Percentiles rank a stretch among this genome's conserved stretches.
phyloP scores from a whole-genome alignment of 345 rosid species.

The Populus ilicifolia region DNA sequence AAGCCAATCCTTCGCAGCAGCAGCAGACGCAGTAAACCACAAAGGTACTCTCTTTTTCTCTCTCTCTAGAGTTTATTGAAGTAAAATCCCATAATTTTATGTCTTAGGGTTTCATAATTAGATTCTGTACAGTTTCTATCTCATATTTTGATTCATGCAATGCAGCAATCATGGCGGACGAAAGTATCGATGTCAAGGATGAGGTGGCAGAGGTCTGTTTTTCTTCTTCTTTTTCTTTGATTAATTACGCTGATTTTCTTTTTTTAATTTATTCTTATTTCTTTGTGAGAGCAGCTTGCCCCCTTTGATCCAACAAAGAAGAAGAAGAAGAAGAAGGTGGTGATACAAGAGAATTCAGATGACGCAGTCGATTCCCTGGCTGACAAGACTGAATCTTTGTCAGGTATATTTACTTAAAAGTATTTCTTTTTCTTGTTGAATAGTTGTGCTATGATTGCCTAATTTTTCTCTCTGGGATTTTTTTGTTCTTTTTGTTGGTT shows the following conservation, averaged over 20 bases:
- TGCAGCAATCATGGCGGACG: conserved; percentile 47
- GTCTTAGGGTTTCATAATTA: not conserved
- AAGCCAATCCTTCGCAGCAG: not conserved
- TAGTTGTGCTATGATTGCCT: not conserved
- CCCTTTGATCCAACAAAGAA: conserved; percentile 92
- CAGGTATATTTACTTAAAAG: conserved; percentile 37
- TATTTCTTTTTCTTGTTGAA: not conserved
- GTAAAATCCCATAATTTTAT: not conserved
- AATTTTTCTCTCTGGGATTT: not conserved
- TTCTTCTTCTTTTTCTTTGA: not conserved
- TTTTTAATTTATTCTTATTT: too few species aligned
- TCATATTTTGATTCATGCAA: not conserved
- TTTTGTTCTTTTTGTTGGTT: not conserved
- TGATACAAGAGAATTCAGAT: conserved; percentile 54
- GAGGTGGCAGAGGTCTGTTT: conserved; percentile 50
- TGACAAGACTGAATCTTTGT: conserved; percentile 64
- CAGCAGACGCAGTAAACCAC: not conserved
- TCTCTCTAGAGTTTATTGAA: not conserved
- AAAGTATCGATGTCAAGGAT: conserved; percentile 43
- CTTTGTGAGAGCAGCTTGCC: conserved; percentile 41
- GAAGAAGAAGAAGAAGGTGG: conserved; percentile 92
- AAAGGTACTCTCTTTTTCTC: not conserved
- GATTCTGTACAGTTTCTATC: not conserved
- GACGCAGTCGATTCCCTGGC: conserved; percentile 59
- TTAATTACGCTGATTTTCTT: too few species aligned